Percentiles rank a stretch among this genome's conserved stretches.
Evolutionary conservation across 2,329 filamentous ascomycete genomes (phyloP).

Genomic region (Metarhizium brunneum): DNA sequence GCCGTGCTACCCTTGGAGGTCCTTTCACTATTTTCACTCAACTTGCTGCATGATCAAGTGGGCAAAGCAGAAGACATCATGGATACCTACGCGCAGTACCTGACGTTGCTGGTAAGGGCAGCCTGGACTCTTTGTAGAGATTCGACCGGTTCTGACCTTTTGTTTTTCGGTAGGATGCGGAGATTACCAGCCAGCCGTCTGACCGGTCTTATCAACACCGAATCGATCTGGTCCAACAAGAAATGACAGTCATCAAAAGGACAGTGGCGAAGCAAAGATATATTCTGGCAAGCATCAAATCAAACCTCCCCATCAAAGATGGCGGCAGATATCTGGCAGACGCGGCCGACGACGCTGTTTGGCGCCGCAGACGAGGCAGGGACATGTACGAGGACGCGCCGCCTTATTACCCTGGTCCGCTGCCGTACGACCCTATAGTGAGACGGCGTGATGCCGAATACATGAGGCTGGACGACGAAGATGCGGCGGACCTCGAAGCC

Average conservation of each 20-base stretch:
- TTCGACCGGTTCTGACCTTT: not conserved
- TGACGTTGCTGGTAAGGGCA: constrained; percentile 28
- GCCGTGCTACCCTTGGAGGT: constrained; percentile 33
- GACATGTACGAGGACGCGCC: not conserved
- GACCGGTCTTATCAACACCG: constrained; percentile 31
- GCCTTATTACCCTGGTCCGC: not conserved
- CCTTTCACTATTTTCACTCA: constrained; percentile 28
- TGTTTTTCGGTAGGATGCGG: not conserved
- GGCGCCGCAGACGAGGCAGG: constrained; percentile 1
- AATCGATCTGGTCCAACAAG: constrained; percentile 30
- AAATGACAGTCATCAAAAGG: constrained; percentile 27
- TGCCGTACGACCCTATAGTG: not conserved
- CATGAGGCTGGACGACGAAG: constrained; percentile 12
- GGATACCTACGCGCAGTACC: constrained; percentile 32
- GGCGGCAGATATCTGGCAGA: constrained; percentile 9
- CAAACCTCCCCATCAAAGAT: constrained; percentile 11
- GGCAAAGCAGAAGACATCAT: constrained; percentile 28
- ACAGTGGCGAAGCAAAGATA: constrained; percentile 23
- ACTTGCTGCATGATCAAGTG: constrained; percentile 29
- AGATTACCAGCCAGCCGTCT: constrained; percentile 15
- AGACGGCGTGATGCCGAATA: constrained; percentile 12
- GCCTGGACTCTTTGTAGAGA: not conserved
- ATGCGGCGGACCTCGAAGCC: constrained; percentile 16
- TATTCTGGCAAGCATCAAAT: constrained; percentile 19
- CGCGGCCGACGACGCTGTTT: constrained; percentile 5